A percentile compares a stretch with the other conserved stretches of the same genome.
Evolutionary conservation across 2,329 filamentous ascomycete species (phyloP).

Genomic region (Fusarium floridanum): DNA sequence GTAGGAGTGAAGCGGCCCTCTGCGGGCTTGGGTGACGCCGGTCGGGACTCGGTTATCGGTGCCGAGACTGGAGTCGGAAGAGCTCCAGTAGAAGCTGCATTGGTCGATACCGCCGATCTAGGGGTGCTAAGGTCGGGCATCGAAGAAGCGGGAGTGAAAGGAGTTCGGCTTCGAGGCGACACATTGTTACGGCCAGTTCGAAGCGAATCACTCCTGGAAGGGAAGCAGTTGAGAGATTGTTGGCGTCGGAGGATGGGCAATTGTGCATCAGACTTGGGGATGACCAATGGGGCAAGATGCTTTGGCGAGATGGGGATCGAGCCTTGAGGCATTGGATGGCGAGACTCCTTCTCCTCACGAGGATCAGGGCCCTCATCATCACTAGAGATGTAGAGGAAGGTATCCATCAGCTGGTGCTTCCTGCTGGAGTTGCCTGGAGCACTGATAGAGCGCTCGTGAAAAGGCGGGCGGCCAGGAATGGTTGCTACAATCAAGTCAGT

Average conservation of each 20-base stretch:
- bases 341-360: slow-evolving; percentile 42
- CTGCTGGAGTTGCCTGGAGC: slow-evolving; percentile 67
- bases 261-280: slow-evolving; percentile 55
- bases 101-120: slow-evolving; percentile 58
- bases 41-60: slow-evolving; percentile 55
- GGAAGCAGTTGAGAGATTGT: slow-evolving; percentile 60
- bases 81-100: slow-evolving; percentile 54
- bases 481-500: slow-evolving; percentile 64
- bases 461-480: slow-evolving; percentile 73
- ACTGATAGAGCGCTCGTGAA: slow-evolving; percentile 75
- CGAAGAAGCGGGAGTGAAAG: slow-evolving; percentile 53
- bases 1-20: slow-evolving; percentile 51
- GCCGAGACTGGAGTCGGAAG: slow-evolving; percentile 65
- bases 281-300: slow-evolving; percentile 68
- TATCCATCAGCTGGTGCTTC: slow-evolving; percentile 51
- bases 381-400: slow-evolving; percentile 43
- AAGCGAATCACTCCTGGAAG: slow-evolving; percentile 59
- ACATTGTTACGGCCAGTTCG: slow-evolving; percentile 60
- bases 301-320: slow-evolving; percentile 62
- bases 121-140: slow-evolving; percentile 57
- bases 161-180: slow-evolving; percentile 61
- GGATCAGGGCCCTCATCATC: slow-evolving; percentile 43
- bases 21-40: slow-evolving; percentile 60
- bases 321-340: slow-evolving; percentile 10
- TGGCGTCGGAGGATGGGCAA: slow-evolving; percentile 48